Evolutionary conservation across 2,329 filamentous ascomycete species (phyloP).

Genomic region (Didymella lethalis): DNA sequence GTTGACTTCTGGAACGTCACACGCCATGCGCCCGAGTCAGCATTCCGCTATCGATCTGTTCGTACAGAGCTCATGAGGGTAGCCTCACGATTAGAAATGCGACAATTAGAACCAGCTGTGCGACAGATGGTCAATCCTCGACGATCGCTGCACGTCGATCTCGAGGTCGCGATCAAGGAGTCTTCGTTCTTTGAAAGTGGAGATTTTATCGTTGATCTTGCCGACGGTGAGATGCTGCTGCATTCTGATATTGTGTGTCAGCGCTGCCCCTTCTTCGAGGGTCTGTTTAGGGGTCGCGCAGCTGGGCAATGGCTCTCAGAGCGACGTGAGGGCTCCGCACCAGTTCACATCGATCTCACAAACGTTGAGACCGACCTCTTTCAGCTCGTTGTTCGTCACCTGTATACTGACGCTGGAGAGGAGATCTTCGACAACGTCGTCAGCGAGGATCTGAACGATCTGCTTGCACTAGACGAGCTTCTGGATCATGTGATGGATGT

Average conservation of each 20-base stretch:
- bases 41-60: conserved; percentile 78
- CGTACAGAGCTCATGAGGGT: conserved; percentile 87
- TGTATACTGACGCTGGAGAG: conserved; percentile 83
- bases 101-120: conserved; percentile 76
- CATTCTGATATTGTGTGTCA: conserved; percentile 83
- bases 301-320: conserved; percentile 82
- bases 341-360: conserved; percentile 78
- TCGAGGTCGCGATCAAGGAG: conserved; percentile 74
- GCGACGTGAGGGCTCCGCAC: conserved; percentile 63
- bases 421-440: conserved; percentile 83
- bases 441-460: conserved; percentile 61
- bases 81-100: conserved; percentile 74
- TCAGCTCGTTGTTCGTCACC: conserved; percentile 75
- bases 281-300: conserved; percentile 87
- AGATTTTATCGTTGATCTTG: conserved; percentile 80
- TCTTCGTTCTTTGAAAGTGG: conserved; percentile 76
- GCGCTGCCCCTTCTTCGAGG: conserved; percentile 90
- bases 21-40: conserved; percentile 68
- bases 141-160: conserved; percentile 71
- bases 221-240: conserved; percentile 71
- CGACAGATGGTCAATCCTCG: conserved; percentile 75
- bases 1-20: conserved; percentile 89
- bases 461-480: conserved; percentile 73
- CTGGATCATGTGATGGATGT: conserved; percentile 91
- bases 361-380: conserved; percentile 81